phyloP scores from a whole-genome alignment of 352 stramenopile species.

The Globisporangium echinulatum region DNA sequence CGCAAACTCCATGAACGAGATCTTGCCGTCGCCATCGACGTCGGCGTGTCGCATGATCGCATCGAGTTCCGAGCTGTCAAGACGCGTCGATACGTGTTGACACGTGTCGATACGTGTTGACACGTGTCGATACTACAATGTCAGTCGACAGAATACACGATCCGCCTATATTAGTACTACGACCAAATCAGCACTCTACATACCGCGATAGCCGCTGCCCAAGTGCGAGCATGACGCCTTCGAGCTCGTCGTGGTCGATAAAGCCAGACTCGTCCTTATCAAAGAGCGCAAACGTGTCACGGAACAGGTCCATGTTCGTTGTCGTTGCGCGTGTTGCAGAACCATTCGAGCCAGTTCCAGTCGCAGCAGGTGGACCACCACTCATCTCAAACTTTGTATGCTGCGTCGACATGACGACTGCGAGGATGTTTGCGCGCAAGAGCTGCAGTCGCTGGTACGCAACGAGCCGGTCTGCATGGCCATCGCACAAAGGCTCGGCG shows the following conservation, averaged over 20 bases:
- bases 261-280: too few species aligned
- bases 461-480: too few species aligned
- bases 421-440: slow-evolving; percentile 67
- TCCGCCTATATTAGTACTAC: too few species aligned
- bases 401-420: slow-evolving; percentile 65
- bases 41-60: slow-evolving; percentile 39
- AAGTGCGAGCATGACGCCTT: slow-evolving; percentile 38
- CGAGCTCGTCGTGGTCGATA: slow-evolving; percentile 30
- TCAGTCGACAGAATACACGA: neutral
- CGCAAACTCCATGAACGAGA: too few species aligned
- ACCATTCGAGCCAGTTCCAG: too few species aligned
- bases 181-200: neutral
- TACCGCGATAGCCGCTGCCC: slow-evolving; percentile 50
- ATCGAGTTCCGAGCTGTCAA: slow-evolving; percentile 38
- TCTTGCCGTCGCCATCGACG: too few species aligned
- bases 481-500: too few species aligned
- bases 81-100: too few species aligned
- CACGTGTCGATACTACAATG: neutral
- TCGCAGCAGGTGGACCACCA: neutral
- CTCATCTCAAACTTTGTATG: slow-evolving; percentile 39
- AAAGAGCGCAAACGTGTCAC: too few species aligned
- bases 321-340: too few species aligned
- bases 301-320: too few species aligned
- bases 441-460: slow-evolving; percentile 46
- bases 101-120: neutral